These are phyloP conservation scores for Suhomyces sp. DNA, from an alignment of 805 yeast species.

Conservation along the genomic window DNA sequence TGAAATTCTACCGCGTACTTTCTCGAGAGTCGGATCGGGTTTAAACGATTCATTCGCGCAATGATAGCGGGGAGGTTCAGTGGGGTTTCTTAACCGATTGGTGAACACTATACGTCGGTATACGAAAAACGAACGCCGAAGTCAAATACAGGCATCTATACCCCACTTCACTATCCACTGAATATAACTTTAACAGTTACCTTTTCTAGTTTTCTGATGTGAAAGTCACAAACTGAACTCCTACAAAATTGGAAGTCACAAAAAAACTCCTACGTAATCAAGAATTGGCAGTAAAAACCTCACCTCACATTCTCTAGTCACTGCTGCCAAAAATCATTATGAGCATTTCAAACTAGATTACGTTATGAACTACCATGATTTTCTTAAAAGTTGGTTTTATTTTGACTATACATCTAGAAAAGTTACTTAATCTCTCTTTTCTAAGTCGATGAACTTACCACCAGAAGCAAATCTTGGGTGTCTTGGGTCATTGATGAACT, in stretches of 20 bases:
- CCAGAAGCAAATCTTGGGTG: conserved; percentile 78
- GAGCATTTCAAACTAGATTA: too few species aligned
- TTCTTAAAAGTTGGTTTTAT: not conserved
- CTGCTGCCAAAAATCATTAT: too few species aligned
- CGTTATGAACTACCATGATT: not conserved
- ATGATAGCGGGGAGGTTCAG: not conserved
- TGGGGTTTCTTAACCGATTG: not conserved
- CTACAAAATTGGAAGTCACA: not conserved
- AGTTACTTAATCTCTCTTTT: conserved; percentile 19
- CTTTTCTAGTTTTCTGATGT: not conserved
- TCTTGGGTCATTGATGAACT: conserved; percentile 92
- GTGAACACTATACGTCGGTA: not conserved
- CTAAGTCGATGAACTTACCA: conserved; percentile 40
- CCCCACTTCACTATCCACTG: not conserved
- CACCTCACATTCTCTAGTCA: not conserved
- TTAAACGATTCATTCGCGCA: not conserved
- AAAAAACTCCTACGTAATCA: not conserved
- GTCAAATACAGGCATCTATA: not conserved
- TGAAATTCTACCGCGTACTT: not conserved
- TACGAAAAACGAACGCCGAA: not conserved
- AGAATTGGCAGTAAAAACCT: not conserved
- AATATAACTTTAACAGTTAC: not conserved
- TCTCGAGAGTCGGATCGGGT: not conserved
- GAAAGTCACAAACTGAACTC: too few species aligned
- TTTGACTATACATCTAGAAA: not conserved